Evolutionary conservation across 2,329 filamentous ascomycete species (phyloP), one percentile per base, ranked within the genome.

Genomic region (Aspergillus sp.): DNA sequence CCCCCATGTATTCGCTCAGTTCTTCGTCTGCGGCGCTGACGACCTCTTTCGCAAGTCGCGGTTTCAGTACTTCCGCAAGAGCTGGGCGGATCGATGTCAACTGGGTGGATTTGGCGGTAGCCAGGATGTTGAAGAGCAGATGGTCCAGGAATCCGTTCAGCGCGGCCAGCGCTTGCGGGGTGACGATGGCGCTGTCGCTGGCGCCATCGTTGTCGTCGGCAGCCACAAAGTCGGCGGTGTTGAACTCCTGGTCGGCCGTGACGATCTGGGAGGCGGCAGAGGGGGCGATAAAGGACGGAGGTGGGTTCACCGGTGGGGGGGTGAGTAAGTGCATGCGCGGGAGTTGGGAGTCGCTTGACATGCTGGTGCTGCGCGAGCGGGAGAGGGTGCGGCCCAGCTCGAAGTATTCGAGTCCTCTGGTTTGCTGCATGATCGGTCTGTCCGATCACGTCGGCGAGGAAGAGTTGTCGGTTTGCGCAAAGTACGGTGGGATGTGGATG

Each of bases 61-160:
- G 88, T 73, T 95, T 97, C 53, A 99, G 79, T 5, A 97, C 88
- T 49, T 97, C 91, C 43, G 83, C 81, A 29, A 97, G 87, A 29
- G 93, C 92, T 3, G 90, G 88, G 54, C 91, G 85, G 54, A 97
- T 81, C 2, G 86, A 81, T 6, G 82, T 75, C 7, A 97, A 79
- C 2, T 86, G 84, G 0, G 91, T 95, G 2, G 91, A 91, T 63
- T 87, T 86, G 16, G 93, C 87, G 11, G 84, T 78, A 21, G 86
- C 84, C n/a, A 99, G 83, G 57, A 97, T 88, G 65, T 90, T 93
- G 77, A 92, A 96, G 5, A 99, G 81, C 4, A 97, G 79, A 67
- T 97, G 90, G 70, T 99, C 94, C 57, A 99, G 83, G 67, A 99
- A 99, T 64, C 83, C 86, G 74, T 99, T 99, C 66, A 97, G 83